Evolutionary conservation across 441 rosid genomes (phyloP).

Genomic region (Adansonia gregorii): DNA sequence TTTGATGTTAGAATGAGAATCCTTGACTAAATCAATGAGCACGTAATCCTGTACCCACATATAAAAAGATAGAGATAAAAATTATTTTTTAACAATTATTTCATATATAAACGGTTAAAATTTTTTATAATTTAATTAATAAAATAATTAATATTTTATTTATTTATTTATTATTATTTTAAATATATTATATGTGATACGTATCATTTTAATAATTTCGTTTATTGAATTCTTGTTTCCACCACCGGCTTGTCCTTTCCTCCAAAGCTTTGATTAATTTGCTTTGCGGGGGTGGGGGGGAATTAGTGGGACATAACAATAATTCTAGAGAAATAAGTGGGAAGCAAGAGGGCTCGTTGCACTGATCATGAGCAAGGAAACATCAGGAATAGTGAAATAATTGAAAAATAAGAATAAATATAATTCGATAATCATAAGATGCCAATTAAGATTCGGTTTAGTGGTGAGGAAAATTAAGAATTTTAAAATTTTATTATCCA

Average conservation of each 20-base stretch:
- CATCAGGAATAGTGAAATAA: neutral
- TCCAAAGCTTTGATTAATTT: neutral
- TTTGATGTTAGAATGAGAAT: constrained; percentile 1
- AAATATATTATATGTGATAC: too few relatives aligned
- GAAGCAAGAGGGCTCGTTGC: neutral
- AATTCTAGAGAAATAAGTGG: constrained; percentile 3
- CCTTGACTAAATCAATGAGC: constrained; percentile 9
- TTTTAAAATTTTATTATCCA: neutral
- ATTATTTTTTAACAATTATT: too few relatives aligned
- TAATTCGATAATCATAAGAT: neutral
- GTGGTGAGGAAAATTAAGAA: too few relatives aligned
- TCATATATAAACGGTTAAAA: too few relatives aligned
- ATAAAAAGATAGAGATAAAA: neutral
- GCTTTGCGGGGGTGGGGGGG: neutral
- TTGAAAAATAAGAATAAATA: neutral
- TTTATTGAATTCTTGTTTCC: too few relatives aligned
- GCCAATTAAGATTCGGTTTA: neutral
- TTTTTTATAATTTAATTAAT: too few relatives aligned
- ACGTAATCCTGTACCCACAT: neutral
- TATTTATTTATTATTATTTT: too few relatives aligned
- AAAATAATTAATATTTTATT: too few relatives aligned
- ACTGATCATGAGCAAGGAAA: neutral
- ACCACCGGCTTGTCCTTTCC: neutral
- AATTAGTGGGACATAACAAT: neutral
- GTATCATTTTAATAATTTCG: too few relatives aligned